Base-by-base conservation (phyloP, 2,329 filamentous ascomycete genomes). In the Aplosporella prunicola region DNA sequence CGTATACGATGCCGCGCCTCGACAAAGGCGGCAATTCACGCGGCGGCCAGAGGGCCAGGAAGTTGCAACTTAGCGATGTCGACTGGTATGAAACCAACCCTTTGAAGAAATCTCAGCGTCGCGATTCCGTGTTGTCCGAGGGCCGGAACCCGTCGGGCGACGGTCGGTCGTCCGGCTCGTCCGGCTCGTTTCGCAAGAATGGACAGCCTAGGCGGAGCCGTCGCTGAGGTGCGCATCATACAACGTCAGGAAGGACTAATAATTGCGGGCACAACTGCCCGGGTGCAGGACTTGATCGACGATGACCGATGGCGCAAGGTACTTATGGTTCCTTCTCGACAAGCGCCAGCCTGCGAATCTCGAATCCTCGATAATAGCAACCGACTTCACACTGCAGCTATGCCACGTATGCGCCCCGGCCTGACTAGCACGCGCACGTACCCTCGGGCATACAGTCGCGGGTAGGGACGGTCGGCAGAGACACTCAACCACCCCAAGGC, bases 21-120 rank as follows among this genome's bases (percentile, higher is more conserved):
- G 73, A 78, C 49, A 78, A 74, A 52, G 67, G 71, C 28, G 71
- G 72, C 42, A 67, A 65, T 48, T 81, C 80, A 48, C 79, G 82
- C 39, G 76, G 74, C 53, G 79, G 81, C 42, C 87, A 94, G 59
- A 81, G 88, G 46, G 79, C 83, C 41, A 78, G 91, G 52, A 93
- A 93, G 62, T 69, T 98, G 43, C 89, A 96, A 58, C 74, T 96
- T 42, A 94, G 86, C 62, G 91, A 98, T 62, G 85, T 98, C 60
- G 89, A 98, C 62, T 98, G 91, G 91, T 95, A 89, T 67, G 68
- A 26, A 26, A 11, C 32, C 20, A 30, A 26, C 37, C 22, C 22
- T 24, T 11, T 9, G 22, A 24, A 24, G 22, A 11, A 24, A 8
- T 24, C 9, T 9, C 9, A 24, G n/a, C 22, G 22, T 24, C 13